Conservation (phyloP, 179 eudicot species). For the Actinidia polygama region DNA sequence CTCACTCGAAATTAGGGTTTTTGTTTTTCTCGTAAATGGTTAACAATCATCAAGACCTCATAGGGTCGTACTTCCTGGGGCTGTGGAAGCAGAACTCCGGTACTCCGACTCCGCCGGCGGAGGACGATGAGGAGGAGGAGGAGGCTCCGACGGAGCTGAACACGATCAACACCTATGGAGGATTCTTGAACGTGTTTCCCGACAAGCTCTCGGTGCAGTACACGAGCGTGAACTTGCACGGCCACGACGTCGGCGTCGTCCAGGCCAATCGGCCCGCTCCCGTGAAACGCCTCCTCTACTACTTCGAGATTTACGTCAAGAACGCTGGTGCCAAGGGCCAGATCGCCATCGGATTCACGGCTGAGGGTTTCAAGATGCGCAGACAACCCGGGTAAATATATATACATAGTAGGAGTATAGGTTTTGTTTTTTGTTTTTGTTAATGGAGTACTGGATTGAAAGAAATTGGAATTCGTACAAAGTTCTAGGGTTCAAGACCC, state of each 20-base stretch:
- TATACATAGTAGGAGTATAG: no score
- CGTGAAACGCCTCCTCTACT: conserved; percentile 58
- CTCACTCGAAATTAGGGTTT: conserved; percentile 14
- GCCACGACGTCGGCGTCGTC: conserved; percentile 87
- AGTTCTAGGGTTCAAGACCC: no score
- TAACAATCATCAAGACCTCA: conserved; percentile 47
- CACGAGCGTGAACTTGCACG: conserved; percentile 67
- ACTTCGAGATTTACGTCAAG: conserved; percentile 77
- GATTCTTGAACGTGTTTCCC: conserved; percentile 68
- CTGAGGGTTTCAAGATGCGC: conserved; percentile 71
- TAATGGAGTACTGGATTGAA: no score
- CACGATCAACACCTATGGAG: conserved; percentile 78
- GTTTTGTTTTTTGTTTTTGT: no score
- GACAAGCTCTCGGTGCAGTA: conserved; percentile 82
- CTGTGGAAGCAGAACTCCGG: conserved; percentile 49
- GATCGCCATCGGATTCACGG: conserved; percentile 80
- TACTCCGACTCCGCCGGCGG: conserved; percentile 22
- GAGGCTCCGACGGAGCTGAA: conserved; percentile 70
- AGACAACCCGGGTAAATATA: conserved; percentile 81
- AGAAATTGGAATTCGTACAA: no score
- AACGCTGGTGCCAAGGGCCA: conserved; percentile 81
- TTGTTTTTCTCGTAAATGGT: conserved; percentile 34
- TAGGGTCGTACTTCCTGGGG: conserved; percentile 55
- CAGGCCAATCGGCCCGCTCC: conserved; percentile 85
- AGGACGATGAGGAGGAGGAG: conserved; percentile 36